Base-by-base conservation (phyloP, 495 filamentous ascomycete genomes). In the Viridothelium virens region DNA sequence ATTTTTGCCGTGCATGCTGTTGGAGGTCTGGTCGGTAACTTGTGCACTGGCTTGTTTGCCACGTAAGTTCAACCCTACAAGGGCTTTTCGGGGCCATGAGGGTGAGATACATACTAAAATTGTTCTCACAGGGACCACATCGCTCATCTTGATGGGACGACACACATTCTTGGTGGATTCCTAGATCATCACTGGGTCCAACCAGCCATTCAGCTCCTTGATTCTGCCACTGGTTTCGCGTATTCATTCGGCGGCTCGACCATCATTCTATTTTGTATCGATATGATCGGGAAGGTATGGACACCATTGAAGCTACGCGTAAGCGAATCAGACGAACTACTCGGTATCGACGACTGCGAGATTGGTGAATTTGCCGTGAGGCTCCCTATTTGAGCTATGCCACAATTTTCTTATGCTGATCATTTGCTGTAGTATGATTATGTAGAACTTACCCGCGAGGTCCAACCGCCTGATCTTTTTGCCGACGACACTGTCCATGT, bases 301-400 rank as follows among this genome's bases (percentile, higher is more conserved):
- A 92, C 93, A 2, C 90, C 90, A 12, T 80, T 96, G 18, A 85
- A 83, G 67, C 86, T 97, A 62, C 90, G 93, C 56, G 88, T 88
- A 0, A 80, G 79, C 18, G 90, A 96, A 73, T 90, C 95, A 67
- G 88, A 91, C 39, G 93, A 97, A 77, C 87, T 96, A 46, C 79
- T 92, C 63, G 93, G 93, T 70, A 92, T 96, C 67, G 93, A 97
- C 74, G 93, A 97, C 74, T 87, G 90, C 38, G 91, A 97, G 79
- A 93, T 97, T 74, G 93, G 93, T 74, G 93, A 97, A 80, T 97
- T 96, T 77, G 94, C 94, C 47, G 83, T 86, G 81, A 73, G 83
- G 79, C 31, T 64, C 47, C 31, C 9, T 59, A 48, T 56, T 14
- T 3, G 63, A 25, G 34, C 25, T 2, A 31, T 47, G 1, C 31